Evolutionary conservation across 1,139 yeast genomes (phyloP), one percentile per base, ranked within the genome.

Genomic region (Scheffersomyces quercinus): DNA sequence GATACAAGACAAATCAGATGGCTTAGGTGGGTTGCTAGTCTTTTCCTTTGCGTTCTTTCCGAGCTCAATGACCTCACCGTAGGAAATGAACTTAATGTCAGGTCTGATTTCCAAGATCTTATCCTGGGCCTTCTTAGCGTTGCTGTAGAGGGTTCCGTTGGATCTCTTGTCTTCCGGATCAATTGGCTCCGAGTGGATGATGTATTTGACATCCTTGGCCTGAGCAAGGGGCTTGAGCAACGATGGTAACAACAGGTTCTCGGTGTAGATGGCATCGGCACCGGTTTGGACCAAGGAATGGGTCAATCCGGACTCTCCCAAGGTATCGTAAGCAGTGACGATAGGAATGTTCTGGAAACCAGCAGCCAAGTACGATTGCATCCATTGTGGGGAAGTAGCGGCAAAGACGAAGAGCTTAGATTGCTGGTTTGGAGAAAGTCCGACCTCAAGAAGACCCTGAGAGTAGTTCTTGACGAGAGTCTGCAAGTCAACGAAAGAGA

Each of bases 311-410:
- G 80, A 79, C 65, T 90, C 96, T 47, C 99, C 99, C 52, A 93
- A 76, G 33, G 99, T 91, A 65, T 93, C 99, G 67, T 93, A 93
- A 33, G 99, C 98, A 28, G 99, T 95, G 37, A 90, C 99, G 49
- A 88, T 79, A 20, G 98, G 88, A 48, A 95, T 83, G 42, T 81
- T 70, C 66, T 90, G 96, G 46, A 89, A 71, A 56, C 81, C 79
- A 42, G 88, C 77, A 12, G 91, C 96, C 52, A 90, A 67, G 52
- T 85, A 93, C 35, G 89, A 79, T 68, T 88, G 88, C 86, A 93
- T 79, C 99, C 99, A 93, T 60, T 81, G 81, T 43, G 82, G 86
- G 29, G 96, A 85, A 26, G 97, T 85, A 29, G 87, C 68, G 31
- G 97, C 97, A 67, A 84, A 95, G 44, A 93, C 77, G 65, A 91